phyloP scores from a whole-genome alignment of 345 rosid species.

The Ailanthus altissimus region DNA sequence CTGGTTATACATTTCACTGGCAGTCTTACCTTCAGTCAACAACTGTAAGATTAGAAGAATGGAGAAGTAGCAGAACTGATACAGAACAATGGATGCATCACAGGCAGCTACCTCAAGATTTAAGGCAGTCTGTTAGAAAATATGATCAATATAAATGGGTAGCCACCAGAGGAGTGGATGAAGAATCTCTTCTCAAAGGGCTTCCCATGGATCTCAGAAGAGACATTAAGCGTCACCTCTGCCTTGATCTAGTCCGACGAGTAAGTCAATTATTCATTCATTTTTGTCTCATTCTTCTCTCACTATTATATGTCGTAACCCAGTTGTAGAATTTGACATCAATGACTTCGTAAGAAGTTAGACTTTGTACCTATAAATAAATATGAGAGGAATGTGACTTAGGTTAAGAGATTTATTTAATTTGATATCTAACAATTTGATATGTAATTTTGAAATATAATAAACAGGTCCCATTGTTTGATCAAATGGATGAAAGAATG shows the following conservation, averaged over 20 bases:
- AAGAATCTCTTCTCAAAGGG: constrained; percentile 70
- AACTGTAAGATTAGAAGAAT: constrained; percentile 77
- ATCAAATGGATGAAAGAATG: constrained; percentile 94
- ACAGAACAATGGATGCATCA: constrained; percentile 97
- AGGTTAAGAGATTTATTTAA: not conserved
- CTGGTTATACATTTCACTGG: constrained; percentile 13
- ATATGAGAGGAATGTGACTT: not conserved
- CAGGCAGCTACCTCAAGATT: constrained; percentile 73
- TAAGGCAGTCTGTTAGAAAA: constrained; percentile 67
- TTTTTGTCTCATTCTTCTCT: not conserved
- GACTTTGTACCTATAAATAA: too few relatives aligned
- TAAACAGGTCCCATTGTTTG: constrained; percentile 79
- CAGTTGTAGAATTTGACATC: not conserved
- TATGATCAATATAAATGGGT: constrained; percentile 87
- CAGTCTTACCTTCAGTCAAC: constrained; percentile 88
- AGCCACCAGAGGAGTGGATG: constrained; percentile 88
- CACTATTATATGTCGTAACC: not conserved
- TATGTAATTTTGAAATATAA: not conserved
- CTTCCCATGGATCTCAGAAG: constrained; percentile 82
- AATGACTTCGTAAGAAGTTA: not conserved
- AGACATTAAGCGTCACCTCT: constrained; percentile 89
- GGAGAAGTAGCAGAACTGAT: constrained; percentile 92
- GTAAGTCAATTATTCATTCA: constrained; percentile 45
- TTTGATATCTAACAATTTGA: constrained; percentile 1
- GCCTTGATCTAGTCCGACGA: constrained; percentile 84